phyloP scores from a whole-genome alignment of 1,284 basidiomycete species.

The Mycosarcoma mackinlayi region DNA sequence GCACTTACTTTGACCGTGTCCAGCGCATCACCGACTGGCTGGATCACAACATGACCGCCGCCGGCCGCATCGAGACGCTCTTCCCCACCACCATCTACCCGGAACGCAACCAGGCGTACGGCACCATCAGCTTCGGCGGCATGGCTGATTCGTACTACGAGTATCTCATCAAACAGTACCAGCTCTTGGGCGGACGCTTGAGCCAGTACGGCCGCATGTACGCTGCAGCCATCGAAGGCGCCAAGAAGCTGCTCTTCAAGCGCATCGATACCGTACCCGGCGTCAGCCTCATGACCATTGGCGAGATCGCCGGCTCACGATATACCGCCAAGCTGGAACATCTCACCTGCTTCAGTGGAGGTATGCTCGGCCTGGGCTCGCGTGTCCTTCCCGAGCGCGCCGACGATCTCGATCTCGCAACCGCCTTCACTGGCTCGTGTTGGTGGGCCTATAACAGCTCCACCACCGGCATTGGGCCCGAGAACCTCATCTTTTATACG shows the following conservation, averaged over 20 bases:
- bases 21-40: conserved; percentile 72
- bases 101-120: conserved; percentile 51
- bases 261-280: conserved; percentile 70
- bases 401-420: conserved; percentile 69
- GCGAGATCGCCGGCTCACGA: conserved; percentile 30
- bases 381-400: conserved; percentile 69
- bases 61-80: conserved; percentile 63
- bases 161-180: conserved; percentile 73
- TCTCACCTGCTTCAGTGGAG: conserved; percentile 72
- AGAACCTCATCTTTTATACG: conserved; percentile 57
- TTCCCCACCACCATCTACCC: conserved; percentile 69
- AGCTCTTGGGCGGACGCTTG: conserved; percentile 70
- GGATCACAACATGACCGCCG: conserved; percentile 69
- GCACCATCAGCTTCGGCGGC: conserved; percentile 70
- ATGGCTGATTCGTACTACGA: conserved; percentile 72
- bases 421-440: conserved; percentile 71
- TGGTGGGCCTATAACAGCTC: conserved; percentile 71
- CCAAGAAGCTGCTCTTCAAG: conserved; percentile 69
- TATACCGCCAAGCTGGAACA: conserved; percentile 67
- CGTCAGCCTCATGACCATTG: conserved; percentile 66
- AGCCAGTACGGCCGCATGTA: conserved; percentile 72
- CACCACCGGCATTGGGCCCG: conserved; percentile 65
- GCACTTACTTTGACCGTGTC: conserved; percentile 72
- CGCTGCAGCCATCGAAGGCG: conserved; percentile 70
- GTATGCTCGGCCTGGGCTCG: conserved; percentile 73